These are phyloP conservation scores for Populus deltoides DNA, from an alignment of 345 rosid genomes.

Conservation along the genomic window DNA sequence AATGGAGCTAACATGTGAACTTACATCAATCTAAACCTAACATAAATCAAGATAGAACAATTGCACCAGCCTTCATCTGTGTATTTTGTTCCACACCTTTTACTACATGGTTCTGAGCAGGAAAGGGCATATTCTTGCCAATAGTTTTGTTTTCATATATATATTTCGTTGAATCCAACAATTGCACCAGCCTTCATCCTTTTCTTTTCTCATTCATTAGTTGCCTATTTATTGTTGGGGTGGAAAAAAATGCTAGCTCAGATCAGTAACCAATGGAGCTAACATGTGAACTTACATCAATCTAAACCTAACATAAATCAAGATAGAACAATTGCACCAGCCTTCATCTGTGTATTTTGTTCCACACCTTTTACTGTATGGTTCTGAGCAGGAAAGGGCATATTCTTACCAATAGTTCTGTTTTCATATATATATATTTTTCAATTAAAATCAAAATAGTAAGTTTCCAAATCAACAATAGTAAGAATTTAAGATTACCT, in stretches of 20 bases:
- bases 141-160: background rate
- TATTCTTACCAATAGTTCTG: background rate
- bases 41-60: background rate
- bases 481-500: background rate
- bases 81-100: background rate
- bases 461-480: background rate
- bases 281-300: background rate
- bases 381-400: background rate
- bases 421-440: background rate
- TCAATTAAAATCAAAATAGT: background rate
- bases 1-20: background rate
- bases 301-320: background rate
- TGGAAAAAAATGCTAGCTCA: background rate
- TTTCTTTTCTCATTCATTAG: background rate
- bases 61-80: background rate
- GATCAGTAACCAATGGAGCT: background rate
- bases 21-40: background rate
- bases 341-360: background rate
- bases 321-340: slow-evolving; percentile 3
- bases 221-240: background rate
- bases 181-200: background rate
- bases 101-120: background rate
- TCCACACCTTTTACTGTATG: background rate
- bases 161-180: too few species aligned
- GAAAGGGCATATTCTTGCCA: background rate